Percentiles rank a stretch among this genome's conserved stretches.
These are phyloP conservation scores for Rhodocollybia butyracea DNA, from an alignment of 768 basidiomycete genomes.

Conservation along the genomic window DNA sequence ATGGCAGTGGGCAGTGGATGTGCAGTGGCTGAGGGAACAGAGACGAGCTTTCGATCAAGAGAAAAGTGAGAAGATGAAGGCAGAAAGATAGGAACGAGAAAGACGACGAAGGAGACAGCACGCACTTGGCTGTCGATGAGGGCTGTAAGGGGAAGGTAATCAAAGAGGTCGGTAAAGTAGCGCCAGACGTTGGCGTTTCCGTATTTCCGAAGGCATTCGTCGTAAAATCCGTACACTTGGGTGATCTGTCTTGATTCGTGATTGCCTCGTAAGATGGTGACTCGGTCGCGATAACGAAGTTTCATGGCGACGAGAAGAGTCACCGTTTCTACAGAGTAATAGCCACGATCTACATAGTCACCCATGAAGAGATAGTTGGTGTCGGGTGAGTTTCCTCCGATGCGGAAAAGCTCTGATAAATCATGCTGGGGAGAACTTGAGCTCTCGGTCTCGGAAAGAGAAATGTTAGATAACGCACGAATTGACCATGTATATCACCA, in stretches of 20 bases:
- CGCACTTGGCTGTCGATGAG: conserved; percentile 72
- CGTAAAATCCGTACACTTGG: conserved; percentile 99
- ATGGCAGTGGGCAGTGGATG: not conserved
- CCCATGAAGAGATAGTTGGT: conserved; percentile 99
- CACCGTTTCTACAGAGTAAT: conserved; percentile 99
- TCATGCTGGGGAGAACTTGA: conserved; percentile 70
- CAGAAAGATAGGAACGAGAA: conserved; percentile 7
- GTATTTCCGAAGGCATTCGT: conserved; percentile 99
- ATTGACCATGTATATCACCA: conserved; percentile 99
- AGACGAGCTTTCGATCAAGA: not conserved
- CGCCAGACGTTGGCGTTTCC: conserved; percentile 99
- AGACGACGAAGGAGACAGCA: conserved; percentile 4
- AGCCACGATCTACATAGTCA: conserved; percentile 98
- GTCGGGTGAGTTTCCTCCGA: conserved; percentile 97
- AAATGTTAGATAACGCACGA: conserved; percentile 62
- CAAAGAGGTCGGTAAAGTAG: conserved; percentile 98
- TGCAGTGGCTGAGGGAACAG: not conserved
- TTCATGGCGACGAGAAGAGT: conserved; percentile 96
- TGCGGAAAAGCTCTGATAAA: conserved; percentile 96
- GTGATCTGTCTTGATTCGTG: conserved; percentile 99
- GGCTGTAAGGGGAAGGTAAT: conserved; percentile 95
- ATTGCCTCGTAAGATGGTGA: conserved; percentile 96
- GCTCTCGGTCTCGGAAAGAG: not conserved
- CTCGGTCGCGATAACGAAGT: conserved; percentile 95
- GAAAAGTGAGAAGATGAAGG: not conserved